These are phyloP conservation scores for Cordyceps fumosorosea DNA, from an alignment of 2,329 filamentous ascomycete genomes.

Conservation along the genomic window DNA sequence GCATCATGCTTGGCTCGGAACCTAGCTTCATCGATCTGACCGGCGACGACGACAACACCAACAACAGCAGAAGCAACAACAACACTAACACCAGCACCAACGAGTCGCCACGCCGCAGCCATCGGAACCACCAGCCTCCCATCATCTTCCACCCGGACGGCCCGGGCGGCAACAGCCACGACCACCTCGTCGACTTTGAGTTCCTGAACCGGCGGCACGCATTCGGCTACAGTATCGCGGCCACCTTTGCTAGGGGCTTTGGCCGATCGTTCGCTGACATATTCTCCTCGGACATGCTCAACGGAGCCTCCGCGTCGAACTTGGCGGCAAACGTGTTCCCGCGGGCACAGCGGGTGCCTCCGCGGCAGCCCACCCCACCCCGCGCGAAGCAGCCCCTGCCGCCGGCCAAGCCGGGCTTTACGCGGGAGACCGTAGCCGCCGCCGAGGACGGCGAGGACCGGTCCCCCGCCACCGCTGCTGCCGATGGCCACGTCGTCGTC, in stretches of 20 bases:
- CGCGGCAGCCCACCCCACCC: conserved; percentile 29
- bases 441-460: conserved; percentile 32
- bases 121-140: conserved; percentile 12
- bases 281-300: conserved; percentile 8
- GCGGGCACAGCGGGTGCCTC: neutral
- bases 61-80: conserved; percentile 14
- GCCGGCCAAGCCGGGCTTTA: conserved; percentile 69
- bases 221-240: conserved; percentile 14
- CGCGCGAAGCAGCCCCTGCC: conserved; percentile 55
- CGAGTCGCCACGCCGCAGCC: conserved; percentile 4
- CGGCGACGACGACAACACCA: conserved; percentile 29
- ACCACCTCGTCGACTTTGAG: conserved; percentile 23
- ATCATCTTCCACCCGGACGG: neutral
- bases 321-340: too few species aligned
- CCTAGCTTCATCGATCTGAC: conserved; percentile 47
- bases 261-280: conserved; percentile 7
- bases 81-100: neutral
- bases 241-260: conserved; percentile 20
- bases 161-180: conserved; percentile 4
- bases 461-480: too few species aligned
- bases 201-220: conserved; percentile 13
- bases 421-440: conserved; percentile 52
- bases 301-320: neutral
- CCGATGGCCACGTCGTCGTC: conserved; percentile 52
- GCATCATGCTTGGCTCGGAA: conserved; percentile 31